Conservation (phyloP, 2,329 filamentous ascomycete species). For the Diaporthe capsici region DNA sequence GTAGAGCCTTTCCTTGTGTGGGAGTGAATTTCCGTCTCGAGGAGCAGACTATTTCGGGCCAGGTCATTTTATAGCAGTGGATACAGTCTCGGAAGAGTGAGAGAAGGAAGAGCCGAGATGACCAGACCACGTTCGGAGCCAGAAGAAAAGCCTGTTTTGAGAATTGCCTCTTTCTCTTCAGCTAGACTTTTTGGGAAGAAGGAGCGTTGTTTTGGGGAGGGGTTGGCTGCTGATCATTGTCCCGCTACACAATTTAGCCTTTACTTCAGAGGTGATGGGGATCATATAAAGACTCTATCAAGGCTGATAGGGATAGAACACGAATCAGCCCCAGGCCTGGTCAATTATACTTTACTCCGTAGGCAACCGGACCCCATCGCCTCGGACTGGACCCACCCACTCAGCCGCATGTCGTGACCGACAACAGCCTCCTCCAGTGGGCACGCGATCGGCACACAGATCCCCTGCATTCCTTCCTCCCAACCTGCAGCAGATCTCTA, state of each 20-base stretch:
- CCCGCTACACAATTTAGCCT: background rate
- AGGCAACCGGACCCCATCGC: background rate
- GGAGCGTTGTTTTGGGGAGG: background rate
- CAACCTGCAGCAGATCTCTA: background rate
- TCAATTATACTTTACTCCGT: background rate
- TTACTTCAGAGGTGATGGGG: background rate
- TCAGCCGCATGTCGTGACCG: background rate
- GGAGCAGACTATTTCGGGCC: background rate
- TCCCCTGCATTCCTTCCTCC: background rate
- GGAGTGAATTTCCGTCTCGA: background rate
- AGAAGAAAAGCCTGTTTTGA: background rate
- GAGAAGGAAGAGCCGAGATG: background rate
- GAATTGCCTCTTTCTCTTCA: no score
- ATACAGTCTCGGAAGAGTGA: background rate
- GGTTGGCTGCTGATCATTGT: background rate
- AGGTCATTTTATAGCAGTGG: background rate
- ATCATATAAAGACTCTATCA: background rate
- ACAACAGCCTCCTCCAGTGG: background rate
- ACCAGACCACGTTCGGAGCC: background rate
- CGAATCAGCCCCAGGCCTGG: background rate
- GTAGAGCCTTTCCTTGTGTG: background rate
- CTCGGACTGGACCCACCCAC: constrained; percentile 6
- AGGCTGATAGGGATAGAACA: background rate
- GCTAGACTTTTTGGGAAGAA: no score
- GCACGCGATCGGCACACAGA: background rate